Percentiles rank a stretch among this genome's conserved stretches.
Conservation (phyloP, 768 basidiomycete species). For the Pleurotus djamor region DNA sequence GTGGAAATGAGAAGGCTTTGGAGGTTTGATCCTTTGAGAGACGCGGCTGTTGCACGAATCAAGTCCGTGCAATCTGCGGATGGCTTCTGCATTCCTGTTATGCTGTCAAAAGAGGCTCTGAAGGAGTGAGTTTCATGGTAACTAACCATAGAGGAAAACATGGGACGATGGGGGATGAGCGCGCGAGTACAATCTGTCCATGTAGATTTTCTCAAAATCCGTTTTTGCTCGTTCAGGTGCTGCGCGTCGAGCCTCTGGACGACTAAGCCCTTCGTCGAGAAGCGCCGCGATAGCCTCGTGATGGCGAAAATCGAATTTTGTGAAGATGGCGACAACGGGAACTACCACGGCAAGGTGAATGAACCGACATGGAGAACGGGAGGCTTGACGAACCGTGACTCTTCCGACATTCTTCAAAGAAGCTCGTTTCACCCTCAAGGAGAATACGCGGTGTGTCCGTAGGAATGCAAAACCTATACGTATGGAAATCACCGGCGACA, state of each 20-base stretch:
- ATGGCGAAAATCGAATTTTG: slow-evolving; percentile 30
- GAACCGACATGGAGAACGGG: background rate
- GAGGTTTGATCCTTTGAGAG: background rate
- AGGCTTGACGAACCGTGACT: slow-evolving; percentile 17
- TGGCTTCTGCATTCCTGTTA: background rate
- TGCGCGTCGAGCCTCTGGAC: slow-evolving; percentile 6
- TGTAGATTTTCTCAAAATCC: slow-evolving; percentile 13
- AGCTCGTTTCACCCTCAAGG: slow-evolving; percentile 21
- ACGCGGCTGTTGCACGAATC: background rate
- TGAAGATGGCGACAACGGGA: slow-evolving; percentile 35
- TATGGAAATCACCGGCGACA: background rate
- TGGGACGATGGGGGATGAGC: slow-evolving; percentile 14
- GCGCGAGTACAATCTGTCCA: slow-evolving; percentile 10
- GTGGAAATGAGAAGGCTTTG: background rate
- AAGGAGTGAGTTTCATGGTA: background rate
- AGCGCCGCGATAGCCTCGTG: slow-evolving; percentile 15
- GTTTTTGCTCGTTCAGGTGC: background rate
- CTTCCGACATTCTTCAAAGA: slow-evolving; percentile 23
- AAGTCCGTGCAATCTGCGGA: background rate
- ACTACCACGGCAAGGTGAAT: slow-evolving; percentile 19
- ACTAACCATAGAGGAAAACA: slow-evolving; percentile 14
- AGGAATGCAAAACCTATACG: slow-evolving; percentile 34
- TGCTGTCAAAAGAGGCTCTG: background rate
- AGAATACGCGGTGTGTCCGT: slow-evolving; percentile 22
- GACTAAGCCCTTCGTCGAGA: slow-evolving; percentile 8